Percentiles rank a stretch among this genome's conserved stretches.
phyloP scores from a whole-genome alignment of 1,284 basidiomycete genomes.

The Trichosporon sp. region DNA sequence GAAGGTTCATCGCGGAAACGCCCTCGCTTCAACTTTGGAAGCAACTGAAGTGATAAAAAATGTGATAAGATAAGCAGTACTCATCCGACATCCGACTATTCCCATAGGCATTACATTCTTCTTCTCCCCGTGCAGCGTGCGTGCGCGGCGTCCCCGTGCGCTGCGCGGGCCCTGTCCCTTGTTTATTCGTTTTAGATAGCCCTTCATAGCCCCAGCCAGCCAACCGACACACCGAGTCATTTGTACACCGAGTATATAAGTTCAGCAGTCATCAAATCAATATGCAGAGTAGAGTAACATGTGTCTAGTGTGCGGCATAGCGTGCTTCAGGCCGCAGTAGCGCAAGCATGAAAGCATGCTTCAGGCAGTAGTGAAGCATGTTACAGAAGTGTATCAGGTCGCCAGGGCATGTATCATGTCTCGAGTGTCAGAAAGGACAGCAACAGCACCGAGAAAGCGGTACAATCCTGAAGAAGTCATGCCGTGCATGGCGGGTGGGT shows the following conservation, averaged over 20 bases:
- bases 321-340: no score
- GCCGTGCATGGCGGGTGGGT: no score
- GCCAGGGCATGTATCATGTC: no score
- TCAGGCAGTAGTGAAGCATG: no score
- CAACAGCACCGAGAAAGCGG: no score
- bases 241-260: background rate
- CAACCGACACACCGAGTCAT: background rate
- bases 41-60: background rate
- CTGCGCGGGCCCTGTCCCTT: background rate
- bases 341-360: no score
- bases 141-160: background rate
- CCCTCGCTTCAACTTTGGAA: slow-evolving; percentile 1
- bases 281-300: background rate
- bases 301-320: no score
- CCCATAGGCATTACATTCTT: background rate
- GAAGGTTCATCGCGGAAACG: slow-evolving; percentile 1
- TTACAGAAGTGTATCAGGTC: no score
- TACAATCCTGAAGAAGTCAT: no score
- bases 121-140: background rate
- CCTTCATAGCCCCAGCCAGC: background rate
- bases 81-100: background rate
- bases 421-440: no score
- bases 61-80: background rate
- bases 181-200: background rate
- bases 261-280: background rate